Evolutionary conservation across 2,329 filamentous ascomycete species (phyloP).

Genomic region (Arthrobotrys musiformis): DNA sequence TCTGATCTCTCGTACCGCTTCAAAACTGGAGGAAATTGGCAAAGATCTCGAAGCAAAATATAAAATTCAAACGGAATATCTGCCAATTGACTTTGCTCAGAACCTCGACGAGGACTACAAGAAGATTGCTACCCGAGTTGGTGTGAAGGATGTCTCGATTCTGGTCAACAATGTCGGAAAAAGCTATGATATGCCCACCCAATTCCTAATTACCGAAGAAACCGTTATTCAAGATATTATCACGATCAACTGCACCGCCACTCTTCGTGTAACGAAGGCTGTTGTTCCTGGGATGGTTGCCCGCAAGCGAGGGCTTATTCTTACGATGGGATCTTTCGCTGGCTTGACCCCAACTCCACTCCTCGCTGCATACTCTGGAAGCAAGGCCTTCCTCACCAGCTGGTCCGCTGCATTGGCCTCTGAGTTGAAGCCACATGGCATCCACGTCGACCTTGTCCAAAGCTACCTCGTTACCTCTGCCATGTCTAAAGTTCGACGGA

Average conservation of each 20-base stretch:
- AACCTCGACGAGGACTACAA: slow-evolving; percentile 84
- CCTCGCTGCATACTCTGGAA: slow-evolving; percentile 94
- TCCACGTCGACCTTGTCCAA: slow-evolving; percentile 90
- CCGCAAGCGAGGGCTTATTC: slow-evolving; percentile 85
- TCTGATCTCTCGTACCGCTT: slow-evolving; percentile 92
- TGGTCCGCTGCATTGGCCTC: slow-evolving; percentile 89
- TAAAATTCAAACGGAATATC: slow-evolving; percentile 76
- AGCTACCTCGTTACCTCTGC: slow-evolving; percentile 93
- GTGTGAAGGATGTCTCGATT: slow-evolving; percentile 82
- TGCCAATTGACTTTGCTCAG: slow-evolving; percentile 91
- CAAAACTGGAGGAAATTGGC: slow-evolving; percentile 83
- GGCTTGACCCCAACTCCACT: slow-evolving; percentile 91
- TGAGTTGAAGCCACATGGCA: slow-evolving; percentile 81
- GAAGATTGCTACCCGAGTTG: slow-evolving; percentile 74
- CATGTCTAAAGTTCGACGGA: slow-evolving; percentile 93
- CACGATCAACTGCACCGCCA: slow-evolving; percentile 93
- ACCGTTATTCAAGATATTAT: slow-evolving; percentile 89
- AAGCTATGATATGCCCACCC: slow-evolving; percentile 90
- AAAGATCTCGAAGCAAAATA: slow-evolving; percentile 78
- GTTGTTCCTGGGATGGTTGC: slow-evolving; percentile 85
- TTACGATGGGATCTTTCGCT: slow-evolving; percentile 97
- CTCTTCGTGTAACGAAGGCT: slow-evolving; percentile 85
- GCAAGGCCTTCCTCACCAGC: slow-evolving; percentile 97
- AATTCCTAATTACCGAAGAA: slow-evolving; percentile 81
- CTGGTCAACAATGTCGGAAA: slow-evolving; percentile 97